Evolutionary conservation across 192 early-diverging fungal species (phyloP).

Genomic region (Backusella psychrophila): DNA sequence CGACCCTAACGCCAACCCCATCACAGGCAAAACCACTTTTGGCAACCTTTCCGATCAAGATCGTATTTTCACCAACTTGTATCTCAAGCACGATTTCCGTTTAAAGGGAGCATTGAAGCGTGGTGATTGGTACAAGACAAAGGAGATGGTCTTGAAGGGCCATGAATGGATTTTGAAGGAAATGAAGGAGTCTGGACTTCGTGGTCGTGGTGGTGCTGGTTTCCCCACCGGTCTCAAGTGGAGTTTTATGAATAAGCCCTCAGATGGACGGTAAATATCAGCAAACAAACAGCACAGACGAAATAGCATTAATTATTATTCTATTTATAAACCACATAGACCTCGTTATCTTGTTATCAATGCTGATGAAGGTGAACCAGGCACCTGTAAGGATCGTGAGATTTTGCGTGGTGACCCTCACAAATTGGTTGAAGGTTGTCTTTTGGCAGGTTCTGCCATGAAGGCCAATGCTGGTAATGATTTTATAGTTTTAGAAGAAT

Average conservation of each 20-base stretch:
- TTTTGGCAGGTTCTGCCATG: constrained; percentile 96
- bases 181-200: constrained; percentile 92
- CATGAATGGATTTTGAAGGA: constrained; percentile 97
- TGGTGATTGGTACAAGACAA: constrained; percentile 99
- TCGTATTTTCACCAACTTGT: constrained; percentile 98
- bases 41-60: constrained; percentile 85
- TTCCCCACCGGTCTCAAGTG: constrained; percentile 98
- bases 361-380: constrained; percentile 98
- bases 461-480: constrained; percentile 81
- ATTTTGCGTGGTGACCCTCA: constrained; percentile 65
- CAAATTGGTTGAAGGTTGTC: constrained; percentile 96
- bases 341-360: constrained; percentile 97
- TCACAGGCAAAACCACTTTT: constrained; percentile 46
- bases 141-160: constrained; percentile 95
- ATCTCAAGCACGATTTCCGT: constrained; percentile 87
- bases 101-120: constrained; percentile 92
- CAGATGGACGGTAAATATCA: constrained; percentile 58
- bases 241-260: constrained; percentile 98
- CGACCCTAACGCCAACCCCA: constrained; percentile 43
- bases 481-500: constrained; percentile 56
- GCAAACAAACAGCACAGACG: too few species aligned
- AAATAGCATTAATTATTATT: background rate
- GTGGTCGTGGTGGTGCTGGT: constrained; percentile 95
- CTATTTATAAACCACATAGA: constrained; percentile 64
- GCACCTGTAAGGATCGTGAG: constrained; percentile 98